Evolutionary conservation across 2,329 filamentous ascomycete genomes (phyloP), one percentile per base, ranked within the genome.

Genomic region (Beauveria sp.): DNA sequence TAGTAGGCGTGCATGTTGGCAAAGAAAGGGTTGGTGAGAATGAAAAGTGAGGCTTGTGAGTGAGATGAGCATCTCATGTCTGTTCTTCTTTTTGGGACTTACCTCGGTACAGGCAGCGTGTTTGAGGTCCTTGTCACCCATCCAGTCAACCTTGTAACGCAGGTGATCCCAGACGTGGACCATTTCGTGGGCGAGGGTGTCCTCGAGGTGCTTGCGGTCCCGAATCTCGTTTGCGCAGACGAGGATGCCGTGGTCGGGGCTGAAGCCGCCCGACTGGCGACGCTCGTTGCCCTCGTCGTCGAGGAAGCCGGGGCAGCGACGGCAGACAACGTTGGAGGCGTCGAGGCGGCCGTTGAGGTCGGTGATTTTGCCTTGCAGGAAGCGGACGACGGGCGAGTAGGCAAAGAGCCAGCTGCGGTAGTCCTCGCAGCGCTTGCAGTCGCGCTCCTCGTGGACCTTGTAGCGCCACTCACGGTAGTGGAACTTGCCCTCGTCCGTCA

Each of bases 101-200:
- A 93, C 91, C 86, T 99, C 94, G 61, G 92, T 89, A 74, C 94
- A 99, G 60, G 94, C 94, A 41, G 92, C 90, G 76, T 99, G 94
- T 72, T 87, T 86, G 74, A 99, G 72, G 72, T 91, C 79, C 77
- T 77, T 90, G 67, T 82, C 79, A 5, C 80, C 84, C n/a, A 78
- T 75, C 78, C 89, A 90, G 70, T 97, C 88, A 50, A 97, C 86
- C 75, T 96, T 94, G 79, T 91, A 99, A 65, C 93, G 80, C 67
- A 97, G 71, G 72, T 96, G 89, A 72, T 99, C 94, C 80, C 92
- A 97, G 1, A 92, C 92, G 73, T 99, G 94, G 58, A 99, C 89
- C 91, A 99, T 96, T 78, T 99, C 94, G 75, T 99, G 94, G 30
- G 92, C 88, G 70, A 99, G 79, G 12, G 92, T 96, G 73, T 99